phyloP scores from a whole-genome alignment of 768 basidiomycete species.

The Rhizopogon vesiculosus region DNA sequence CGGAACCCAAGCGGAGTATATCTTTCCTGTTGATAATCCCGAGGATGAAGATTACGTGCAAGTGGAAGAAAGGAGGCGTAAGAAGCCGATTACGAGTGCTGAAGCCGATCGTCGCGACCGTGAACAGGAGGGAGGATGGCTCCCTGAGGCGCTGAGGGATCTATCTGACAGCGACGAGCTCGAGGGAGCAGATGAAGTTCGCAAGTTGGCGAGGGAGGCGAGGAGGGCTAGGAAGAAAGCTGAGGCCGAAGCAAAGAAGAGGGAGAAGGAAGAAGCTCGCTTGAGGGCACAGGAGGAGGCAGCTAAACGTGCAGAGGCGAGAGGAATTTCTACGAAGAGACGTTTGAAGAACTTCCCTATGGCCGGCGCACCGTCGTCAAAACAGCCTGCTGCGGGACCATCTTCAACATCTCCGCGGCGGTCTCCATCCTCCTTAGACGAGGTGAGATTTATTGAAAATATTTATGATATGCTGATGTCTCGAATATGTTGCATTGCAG shows the following conservation, averaged over 20 bases:
- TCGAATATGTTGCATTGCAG: not conserved
- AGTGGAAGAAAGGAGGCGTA: constrained; percentile 7
- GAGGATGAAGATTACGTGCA: constrained; percentile 24
- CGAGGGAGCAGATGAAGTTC: constrained; percentile 22
- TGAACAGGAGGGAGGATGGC: constrained; percentile 12
- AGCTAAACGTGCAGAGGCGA: not conserved
- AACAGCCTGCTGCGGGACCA: not conserved
- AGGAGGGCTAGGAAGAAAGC: constrained; percentile 25
- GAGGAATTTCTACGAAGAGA: constrained; percentile 13
- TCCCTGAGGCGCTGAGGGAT: constrained; percentile 34
- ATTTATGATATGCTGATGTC: not conserved
- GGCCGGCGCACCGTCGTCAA: not conserved
- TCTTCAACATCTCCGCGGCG: not conserved
- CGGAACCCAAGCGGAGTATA: constrained; percentile 24
- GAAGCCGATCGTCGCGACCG: constrained; percentile 1
- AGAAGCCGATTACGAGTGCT: not conserved
- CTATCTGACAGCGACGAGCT: constrained; percentile 41
- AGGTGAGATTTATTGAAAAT: not conserved
- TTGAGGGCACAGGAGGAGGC: constrained; percentile 5
- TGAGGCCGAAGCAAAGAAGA: constrained; percentile 14
- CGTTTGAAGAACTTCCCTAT: constrained; percentile 24
- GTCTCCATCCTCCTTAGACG: not conserved
- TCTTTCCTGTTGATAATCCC: constrained; percentile 13
- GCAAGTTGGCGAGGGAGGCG: constrained; percentile 27
- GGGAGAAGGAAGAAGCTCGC: constrained; percentile 10